These are phyloP conservation scores for Trichoderma asperellum DNA, from an alignment of 2,329 filamentous ascomycete genomes.

Conservation along the genomic window DNA sequence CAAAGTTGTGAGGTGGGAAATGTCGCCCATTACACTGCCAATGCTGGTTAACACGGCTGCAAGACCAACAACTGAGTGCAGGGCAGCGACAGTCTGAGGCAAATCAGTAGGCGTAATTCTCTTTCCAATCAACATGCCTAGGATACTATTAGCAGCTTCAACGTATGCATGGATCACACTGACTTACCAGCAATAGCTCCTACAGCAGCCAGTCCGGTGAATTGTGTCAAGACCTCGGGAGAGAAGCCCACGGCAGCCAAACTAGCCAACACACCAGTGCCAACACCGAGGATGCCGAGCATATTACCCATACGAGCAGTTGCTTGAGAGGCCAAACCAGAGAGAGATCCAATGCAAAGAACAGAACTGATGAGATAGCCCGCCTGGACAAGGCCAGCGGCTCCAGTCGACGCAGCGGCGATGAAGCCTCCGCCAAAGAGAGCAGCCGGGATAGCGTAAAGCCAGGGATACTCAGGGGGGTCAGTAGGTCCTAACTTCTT, in stretches of 20 bases:
- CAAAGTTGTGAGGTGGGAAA: constrained; percentile 71
- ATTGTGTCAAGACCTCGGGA: constrained; percentile 77
- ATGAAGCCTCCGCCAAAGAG: constrained; percentile 82
- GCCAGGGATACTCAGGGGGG: constrained; percentile 84
- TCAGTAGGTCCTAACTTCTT: constrained; percentile 67
- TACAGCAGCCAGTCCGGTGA: constrained; percentile 72
- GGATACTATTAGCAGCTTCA: constrained; percentile 23
- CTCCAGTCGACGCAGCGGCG: constrained; percentile 77
- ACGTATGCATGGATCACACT: background rate
- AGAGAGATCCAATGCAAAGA: constrained; percentile 83
- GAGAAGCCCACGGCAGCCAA: constrained; percentile 80
- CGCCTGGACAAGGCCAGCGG: constrained; percentile 82
- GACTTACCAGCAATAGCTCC: constrained; percentile 65
- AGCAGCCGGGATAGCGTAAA: constrained; percentile 77
- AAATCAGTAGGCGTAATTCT: constrained; percentile 87
- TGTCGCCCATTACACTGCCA: constrained; percentile 78
- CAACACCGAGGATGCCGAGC: constrained; percentile 83
- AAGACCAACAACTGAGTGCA: constrained; percentile 88
- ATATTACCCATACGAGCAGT: constrained; percentile 86
- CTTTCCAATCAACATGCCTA: constrained; percentile 75
- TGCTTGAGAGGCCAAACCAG: constrained; percentile 77
- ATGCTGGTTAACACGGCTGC: constrained; percentile 88
- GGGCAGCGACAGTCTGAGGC: constrained; percentile 84
- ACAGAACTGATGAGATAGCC: constrained; percentile 85
- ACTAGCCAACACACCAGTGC: constrained; percentile 80